Conservation (phyloP, 2,329 filamentous ascomycete species). For the Setomelanomma holmii region DNA sequence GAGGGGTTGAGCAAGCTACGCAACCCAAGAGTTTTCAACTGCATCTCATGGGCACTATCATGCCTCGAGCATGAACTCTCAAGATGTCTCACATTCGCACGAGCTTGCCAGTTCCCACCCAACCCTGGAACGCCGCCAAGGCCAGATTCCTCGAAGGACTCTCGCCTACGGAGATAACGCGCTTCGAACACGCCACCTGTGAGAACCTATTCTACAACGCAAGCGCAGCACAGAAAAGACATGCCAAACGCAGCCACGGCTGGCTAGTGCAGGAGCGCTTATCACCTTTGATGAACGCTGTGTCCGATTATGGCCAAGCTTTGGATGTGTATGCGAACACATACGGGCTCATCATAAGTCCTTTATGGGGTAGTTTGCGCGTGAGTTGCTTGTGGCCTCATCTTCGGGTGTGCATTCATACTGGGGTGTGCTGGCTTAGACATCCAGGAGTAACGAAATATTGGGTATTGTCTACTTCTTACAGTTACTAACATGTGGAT, state of each 20-base stretch:
- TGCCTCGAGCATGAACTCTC: not conserved
- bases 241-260: slow-evolving; percentile 16
- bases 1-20: no score
- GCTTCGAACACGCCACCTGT: slow-evolving; percentile 21
- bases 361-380: slow-evolving; percentile 29
- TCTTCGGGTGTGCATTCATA: not conserved
- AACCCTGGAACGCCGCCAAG: slow-evolving; percentile 30
- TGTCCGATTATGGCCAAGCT: slow-evolving; percentile 28
- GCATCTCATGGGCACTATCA: no score
- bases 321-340: slow-evolving; percentile 29
- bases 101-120: slow-evolving; percentile 16
- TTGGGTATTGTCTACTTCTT: not conserved
- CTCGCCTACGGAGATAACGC: slow-evolving; percentile 6
- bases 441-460: not conserved
- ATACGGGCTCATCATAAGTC: slow-evolving; percentile 20
- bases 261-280: slow-evolving; percentile 23
- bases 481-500: not conserved
- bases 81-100: slow-evolving; percentile 19
- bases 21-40: no score
- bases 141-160: slow-evolving; percentile 20
- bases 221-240: slow-evolving; percentile 21
- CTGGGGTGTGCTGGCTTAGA: not conserved
- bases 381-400: slow-evolving; percentile 23
- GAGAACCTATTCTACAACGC: slow-evolving; percentile 33
- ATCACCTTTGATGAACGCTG: slow-evolving; percentile 16